Evolutionary conservation across 768 basidiomycete species (phyloP), one percentile per base, ranked within the genome.

Genomic region (Hygrophorus russula): DNA sequence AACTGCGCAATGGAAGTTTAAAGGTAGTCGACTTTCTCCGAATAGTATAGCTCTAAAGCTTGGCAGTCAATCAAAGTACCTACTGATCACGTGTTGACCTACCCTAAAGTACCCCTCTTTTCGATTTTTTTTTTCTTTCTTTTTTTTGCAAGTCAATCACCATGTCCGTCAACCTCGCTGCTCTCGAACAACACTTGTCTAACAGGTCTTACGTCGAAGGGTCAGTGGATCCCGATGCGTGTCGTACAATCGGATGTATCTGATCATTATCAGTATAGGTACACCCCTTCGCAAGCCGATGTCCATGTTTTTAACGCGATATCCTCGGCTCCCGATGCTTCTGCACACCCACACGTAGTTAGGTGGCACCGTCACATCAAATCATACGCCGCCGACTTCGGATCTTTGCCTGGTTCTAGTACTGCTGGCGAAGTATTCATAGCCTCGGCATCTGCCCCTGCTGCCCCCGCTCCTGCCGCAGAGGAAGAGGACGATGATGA

Each of bases 311-410:
- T 84, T 78, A 89, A 86, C 60, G 71, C 84, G 12, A 68, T 97
- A 61, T 53, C 71, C 31, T 69, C 74, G 19, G 73, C 75, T 12
- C 88, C 89, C 41, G 70, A 74, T 49, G 73, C 80, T 36, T 59
- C 78, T 36, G 58, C 70, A 41, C 71, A 73, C 63, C 88, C 89
- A 47, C 73, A 88, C 64, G 76, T 78, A 41, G 73, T 83, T 28
- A 74, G 94, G 57, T 98, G 94, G 94, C 94, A 90, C 75, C 79
- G 67, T 49, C 96, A 98, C 68, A 94, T 96, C 66, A 71, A 80
- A 53, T 92, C 92, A 13, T 94, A 86, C 63, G 65, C 72, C 43
- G 62, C 77, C 38, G 90, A 96, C 66, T 80, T 82, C 68, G 70
- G 60, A 44, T 71, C 79, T 51, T 75, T 97, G 46, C 70, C 90